A percentile compares a stretch with the other conserved stretches of the same genome.
Conservation (phyloP, 257 asterid genomes). For the Nicotiana benthamiana region DNA sequence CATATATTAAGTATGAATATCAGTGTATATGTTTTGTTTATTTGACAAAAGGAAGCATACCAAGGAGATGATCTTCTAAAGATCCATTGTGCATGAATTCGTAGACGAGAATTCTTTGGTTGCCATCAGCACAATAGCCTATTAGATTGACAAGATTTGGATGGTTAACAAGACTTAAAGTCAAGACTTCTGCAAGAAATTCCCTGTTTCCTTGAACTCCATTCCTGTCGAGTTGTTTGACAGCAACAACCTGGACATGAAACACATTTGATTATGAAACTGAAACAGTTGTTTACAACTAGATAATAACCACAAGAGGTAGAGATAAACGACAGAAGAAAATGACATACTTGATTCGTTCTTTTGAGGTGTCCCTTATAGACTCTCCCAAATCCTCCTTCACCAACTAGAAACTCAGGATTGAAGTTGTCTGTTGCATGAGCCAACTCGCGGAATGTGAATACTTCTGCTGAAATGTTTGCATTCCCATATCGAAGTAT, state of each 20-base stretch:
- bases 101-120: conserved; percentile 67
- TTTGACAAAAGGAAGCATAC: conserved; percentile 17
- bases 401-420: conserved; percentile 64
- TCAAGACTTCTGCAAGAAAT: conserved; percentile 64
- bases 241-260: conserved; percentile 30
- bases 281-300: not conserved
- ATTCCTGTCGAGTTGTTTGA: conserved; percentile 42
- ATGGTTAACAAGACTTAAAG: conserved; percentile 61
- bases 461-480: conserved; percentile 54
- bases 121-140: conserved; percentile 90
- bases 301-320: not conserved
- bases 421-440: conserved; percentile 70
- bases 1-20: too few relatives aligned
- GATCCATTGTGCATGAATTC: conserved; percentile 68
- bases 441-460: conserved; percentile 78
- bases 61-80: conserved; percentile 64
- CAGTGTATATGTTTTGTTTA: too few relatives aligned
- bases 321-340: not conserved
- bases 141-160: conserved; percentile 67
- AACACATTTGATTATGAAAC: not conserved
- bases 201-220: conserved; percentile 39
- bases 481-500: conserved; percentile 29
- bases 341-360: conserved; percentile 43
- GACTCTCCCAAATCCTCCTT: conserved; percentile 91
- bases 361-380: conserved; percentile 69